Percentiles rank a stretch among this genome's conserved stretches.
These are phyloP conservation scores for Raphanus raphanistrum DNA, from an alignment of 345 rosid genomes.

Conservation along the genomic window DNA sequence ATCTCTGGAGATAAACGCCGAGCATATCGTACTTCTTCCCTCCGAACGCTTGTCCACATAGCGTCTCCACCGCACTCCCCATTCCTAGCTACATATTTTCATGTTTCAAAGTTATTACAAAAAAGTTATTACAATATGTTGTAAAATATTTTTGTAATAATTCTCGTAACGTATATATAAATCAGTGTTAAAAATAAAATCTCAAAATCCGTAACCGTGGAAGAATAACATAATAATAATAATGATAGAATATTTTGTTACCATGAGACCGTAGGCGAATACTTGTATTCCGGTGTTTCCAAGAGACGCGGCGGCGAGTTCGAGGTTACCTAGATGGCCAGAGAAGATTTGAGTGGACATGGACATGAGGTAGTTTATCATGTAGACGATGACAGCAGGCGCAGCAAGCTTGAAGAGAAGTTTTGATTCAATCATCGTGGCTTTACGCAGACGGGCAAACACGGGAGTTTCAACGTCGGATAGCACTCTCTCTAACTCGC, in stretches of 20 bases:
- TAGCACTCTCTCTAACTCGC: slow-evolving; percentile 28
- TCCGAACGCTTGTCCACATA: slow-evolving; percentile 71
- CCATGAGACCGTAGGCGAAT: slow-evolving; percentile 43
- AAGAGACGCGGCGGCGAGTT: slow-evolving; percentile 59
- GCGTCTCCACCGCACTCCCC: slow-evolving; percentile 75
- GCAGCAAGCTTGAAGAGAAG: slow-evolving; percentile 52
- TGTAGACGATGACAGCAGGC: slow-evolving; percentile 51
- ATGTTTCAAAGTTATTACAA: background rate
- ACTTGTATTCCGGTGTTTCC: slow-evolving; percentile 62
- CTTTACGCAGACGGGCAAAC: slow-evolving; percentile 1
- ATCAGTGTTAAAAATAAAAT: background rate
- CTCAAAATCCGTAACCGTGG: background rate
- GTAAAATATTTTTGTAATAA: background rate
- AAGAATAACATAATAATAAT: too few species aligned
- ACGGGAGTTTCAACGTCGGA: slow-evolving; percentile 25
- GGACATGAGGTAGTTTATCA: slow-evolving; percentile 57
- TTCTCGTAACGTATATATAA: background rate
- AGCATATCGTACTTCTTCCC: slow-evolving; percentile 50
- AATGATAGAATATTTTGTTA: background rate
- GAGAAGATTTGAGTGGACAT: slow-evolving; percentile 56
- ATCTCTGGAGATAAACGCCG: slow-evolving; percentile 60
- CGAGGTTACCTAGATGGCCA: slow-evolving; percentile 60
- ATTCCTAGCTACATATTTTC: slow-evolving; percentile 38
- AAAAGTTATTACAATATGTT: background rate
- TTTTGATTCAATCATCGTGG: slow-evolving; percentile 34